These are phyloP conservation scores for Russula vinacea DNA, from an alignment of 768 basidiomycete genomes.

Conservation along the genomic window DNA sequence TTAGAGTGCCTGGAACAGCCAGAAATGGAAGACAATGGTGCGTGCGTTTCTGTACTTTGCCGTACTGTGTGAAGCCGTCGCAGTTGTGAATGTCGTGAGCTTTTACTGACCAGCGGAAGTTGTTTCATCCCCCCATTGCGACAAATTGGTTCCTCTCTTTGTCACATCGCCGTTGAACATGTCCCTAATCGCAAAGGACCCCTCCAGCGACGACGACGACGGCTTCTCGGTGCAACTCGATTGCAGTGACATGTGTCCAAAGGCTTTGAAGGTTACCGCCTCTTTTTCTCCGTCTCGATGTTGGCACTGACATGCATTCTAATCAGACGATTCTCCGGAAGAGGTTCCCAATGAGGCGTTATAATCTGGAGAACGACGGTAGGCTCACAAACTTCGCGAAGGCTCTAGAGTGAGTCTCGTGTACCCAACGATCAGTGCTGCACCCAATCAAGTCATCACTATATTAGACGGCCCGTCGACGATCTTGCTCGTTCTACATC, in stretches of 20 bases:
- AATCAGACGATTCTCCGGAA: conserved; percentile 6
- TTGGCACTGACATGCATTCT: neutral
- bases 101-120: too few relatives aligned
- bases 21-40: too few relatives aligned
- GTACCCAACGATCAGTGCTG: neutral
- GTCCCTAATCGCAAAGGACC: too few relatives aligned
- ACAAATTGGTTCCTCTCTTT: too few relatives aligned
- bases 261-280: neutral
- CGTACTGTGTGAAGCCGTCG: too few relatives aligned
- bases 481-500: neutral
- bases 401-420: neutral
- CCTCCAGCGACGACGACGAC: neutral
- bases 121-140: too few relatives aligned
- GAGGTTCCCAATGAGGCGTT: conserved; percentile 8
- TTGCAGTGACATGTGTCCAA: conserved; percentile 2
- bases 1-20: too few relatives aligned
- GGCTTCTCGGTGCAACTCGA: conserved; percentile 4
- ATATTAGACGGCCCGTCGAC: neutral
- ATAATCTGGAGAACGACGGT: conserved; percentile 6
- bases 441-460: neutral
- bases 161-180: too few relatives aligned
- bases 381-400: conserved; percentile 4
- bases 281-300: too few relatives aligned
- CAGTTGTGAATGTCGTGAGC: too few relatives aligned
- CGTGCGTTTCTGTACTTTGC: too few relatives aligned